Evolutionary conservation across 1,139 yeast species (phyloP).

Genomic region (Geotrichum europaeum): DNA sequence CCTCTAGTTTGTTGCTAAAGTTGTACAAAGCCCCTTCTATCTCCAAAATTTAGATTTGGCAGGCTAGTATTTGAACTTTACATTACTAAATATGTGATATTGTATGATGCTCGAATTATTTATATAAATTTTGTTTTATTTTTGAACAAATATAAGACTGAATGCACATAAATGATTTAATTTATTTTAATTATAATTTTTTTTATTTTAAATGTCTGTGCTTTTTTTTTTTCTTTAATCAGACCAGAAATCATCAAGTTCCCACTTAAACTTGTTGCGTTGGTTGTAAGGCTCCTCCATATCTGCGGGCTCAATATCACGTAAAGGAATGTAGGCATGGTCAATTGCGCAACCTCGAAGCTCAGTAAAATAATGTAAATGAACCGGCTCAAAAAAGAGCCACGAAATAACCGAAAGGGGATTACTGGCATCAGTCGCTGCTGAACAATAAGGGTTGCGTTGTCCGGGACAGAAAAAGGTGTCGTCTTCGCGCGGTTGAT

Average conservation of each 20-base stretch:
- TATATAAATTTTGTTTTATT: no score
- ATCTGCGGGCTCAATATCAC: slow-evolving; percentile 8
- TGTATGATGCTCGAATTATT: not conserved
- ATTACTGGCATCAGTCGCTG: not conserved
- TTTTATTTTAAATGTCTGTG: no score
- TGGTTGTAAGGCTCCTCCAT: slow-evolving; percentile 13
- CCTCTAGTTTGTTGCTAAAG: slow-evolving; percentile 60
- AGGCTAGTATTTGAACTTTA: not conserved
- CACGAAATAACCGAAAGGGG: not conserved
- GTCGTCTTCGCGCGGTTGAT: slow-evolving; percentile 10
- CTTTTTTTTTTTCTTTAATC: no score
- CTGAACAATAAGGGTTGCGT: slow-evolving; percentile 11
- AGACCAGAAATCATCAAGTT: not conserved
- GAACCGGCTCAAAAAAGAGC: slow-evolving; percentile 9
- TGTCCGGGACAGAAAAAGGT: slow-evolving; percentile 16
- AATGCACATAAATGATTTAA: no score
- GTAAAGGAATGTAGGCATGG: slow-evolving; percentile 13
- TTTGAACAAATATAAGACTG: no score
- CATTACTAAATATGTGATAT: not conserved
- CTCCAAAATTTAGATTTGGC: not conserved
- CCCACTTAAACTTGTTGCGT: not conserved
- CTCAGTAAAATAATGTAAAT: slow-evolving; percentile 17
- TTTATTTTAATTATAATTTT: no score
- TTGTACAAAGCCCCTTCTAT: slow-evolving; percentile 27
- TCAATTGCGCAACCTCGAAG: slow-evolving; percentile 16